Percentiles rank a stretch among this genome's conserved stretches.
Conservation (phyloP, 1,139 yeast species). For the Hanseniaspora gamundiae region DNA sequence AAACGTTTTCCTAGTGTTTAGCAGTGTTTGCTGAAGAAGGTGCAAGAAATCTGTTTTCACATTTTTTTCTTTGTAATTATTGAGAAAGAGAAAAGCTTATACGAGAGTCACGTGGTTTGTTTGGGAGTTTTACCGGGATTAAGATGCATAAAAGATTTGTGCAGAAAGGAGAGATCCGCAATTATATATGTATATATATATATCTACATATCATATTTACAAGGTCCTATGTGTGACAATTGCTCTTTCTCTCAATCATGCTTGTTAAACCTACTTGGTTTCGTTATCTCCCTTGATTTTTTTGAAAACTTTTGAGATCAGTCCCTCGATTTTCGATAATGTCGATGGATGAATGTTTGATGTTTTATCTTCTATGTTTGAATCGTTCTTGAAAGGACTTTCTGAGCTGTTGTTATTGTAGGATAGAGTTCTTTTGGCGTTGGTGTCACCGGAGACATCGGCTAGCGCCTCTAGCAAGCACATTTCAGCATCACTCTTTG, state of each 20-base stretch:
- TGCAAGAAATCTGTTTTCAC: no score
- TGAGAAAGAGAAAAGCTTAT: no score
- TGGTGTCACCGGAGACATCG: constrained; percentile 69
- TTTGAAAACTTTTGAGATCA: constrained; percentile 52
- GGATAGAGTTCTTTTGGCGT: constrained; percentile 59
- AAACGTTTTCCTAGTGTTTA: no score
- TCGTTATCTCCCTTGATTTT: constrained; percentile 29
- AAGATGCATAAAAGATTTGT: no score
- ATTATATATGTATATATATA: no score
- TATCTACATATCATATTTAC: not conserved
- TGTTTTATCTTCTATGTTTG: constrained; percentile 7
- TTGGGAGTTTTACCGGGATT: no score
- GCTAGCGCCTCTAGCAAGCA: constrained; percentile 94
- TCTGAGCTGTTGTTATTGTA: constrained; percentile 6
- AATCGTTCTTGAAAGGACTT: constrained; percentile 9
- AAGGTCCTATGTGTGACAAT: not conserved
- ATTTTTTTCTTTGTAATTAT: no score
- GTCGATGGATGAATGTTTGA: constrained; percentile 37
- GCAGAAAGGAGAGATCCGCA: no score
- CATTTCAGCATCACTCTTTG: constrained; percentile 76
- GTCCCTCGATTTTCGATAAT: constrained; percentile 47
- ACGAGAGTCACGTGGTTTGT: no score
- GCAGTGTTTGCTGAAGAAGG: no score
- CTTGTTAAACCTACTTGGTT: not conserved
- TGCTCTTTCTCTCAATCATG: not conserved